phyloP scores from a whole-genome alignment of 2,329 filamentous ascomycete genomes.

The Neofusicoccum laricinum region DNA sequence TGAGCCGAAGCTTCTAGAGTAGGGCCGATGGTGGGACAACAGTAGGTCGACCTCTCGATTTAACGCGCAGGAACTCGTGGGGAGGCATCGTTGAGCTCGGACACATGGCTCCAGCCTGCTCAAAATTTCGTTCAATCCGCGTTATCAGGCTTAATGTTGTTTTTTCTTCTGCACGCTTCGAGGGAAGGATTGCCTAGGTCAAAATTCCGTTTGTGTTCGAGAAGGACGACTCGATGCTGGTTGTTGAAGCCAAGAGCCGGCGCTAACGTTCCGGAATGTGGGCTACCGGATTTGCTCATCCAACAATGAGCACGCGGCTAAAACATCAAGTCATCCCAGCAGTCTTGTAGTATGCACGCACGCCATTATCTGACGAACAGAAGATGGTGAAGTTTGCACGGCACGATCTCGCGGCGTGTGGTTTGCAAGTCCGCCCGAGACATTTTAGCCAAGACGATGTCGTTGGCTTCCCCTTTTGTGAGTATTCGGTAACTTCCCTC shows the following conservation, averaged over 20 bases:
- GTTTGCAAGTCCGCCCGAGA: neutral
- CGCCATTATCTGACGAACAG: no score
- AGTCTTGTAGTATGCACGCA: no score
- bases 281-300: neutral
- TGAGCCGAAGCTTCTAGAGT: slow-evolving; percentile 2
- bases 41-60: no score
- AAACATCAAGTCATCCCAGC: no score
- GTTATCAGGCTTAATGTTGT: neutral
- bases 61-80: no score
- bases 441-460: neutral
- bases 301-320: no score
- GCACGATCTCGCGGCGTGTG: neutral
- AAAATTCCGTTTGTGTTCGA: neutral
- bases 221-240: neutral
- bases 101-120: no score
- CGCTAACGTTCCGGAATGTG: neutral
- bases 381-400: no score
- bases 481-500: neutral
- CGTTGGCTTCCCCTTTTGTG: neutral
- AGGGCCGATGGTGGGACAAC: neutral
- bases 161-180: neutral
- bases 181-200: neutral
- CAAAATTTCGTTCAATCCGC: no score
- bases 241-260: neutral
- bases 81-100: no score